phyloP scores from a whole-genome alignment of 768 basidiomycete genomes.

The Termitomyces eurrhizus region DNA sequence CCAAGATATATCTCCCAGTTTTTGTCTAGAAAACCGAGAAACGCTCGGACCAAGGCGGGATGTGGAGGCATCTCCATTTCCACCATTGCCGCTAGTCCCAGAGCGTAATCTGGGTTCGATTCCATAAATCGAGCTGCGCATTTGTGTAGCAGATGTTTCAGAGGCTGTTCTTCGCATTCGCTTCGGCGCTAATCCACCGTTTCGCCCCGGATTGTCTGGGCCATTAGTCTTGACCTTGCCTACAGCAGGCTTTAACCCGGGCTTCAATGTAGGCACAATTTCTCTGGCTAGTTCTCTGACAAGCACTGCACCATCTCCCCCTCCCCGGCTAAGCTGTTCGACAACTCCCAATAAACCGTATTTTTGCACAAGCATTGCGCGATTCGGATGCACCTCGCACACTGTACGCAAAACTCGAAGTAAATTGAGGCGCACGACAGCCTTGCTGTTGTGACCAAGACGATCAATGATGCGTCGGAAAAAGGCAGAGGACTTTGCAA shows the following conservation, averaged over 20 bases:
- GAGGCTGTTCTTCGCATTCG: slow-evolving; percentile 66
- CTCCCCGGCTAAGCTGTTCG: slow-evolving; percentile 68
- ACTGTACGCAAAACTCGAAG: slow-evolving; percentile 80
- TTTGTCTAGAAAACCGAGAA: slow-evolving; percentile 42
- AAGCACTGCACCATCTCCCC: slow-evolving; percentile 81
- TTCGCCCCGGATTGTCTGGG: slow-evolving; percentile 19
- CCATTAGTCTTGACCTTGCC: slow-evolving; percentile 22
- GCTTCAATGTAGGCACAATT: slow-evolving; percentile 73
- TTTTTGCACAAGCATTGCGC: slow-evolving; percentile 73
- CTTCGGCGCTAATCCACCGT: slow-evolving; percentile 48
- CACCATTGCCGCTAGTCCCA: slow-evolving; percentile 6
- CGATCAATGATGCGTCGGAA: slow-evolving; percentile 86
- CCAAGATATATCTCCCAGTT: slow-evolving; percentile 64
- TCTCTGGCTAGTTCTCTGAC: slow-evolving; percentile 87
- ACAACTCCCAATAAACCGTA: slow-evolving; percentile 84
- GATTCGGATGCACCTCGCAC: slow-evolving; percentile 88
- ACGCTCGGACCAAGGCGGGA: slow-evolving; percentile 30
- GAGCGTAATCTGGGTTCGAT: slow-evolving; percentile 12
- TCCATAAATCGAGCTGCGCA: slow-evolving; percentile 15
- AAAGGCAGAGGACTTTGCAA: slow-evolving; percentile 76
- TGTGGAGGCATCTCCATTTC: slow-evolving; percentile 9
- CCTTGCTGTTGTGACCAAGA: slow-evolving; percentile 64
- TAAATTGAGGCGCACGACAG: slow-evolving; percentile 88
- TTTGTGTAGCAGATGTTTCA: slow-evolving; percentile 46
- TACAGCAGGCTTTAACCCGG: slow-evolving; percentile 57